phyloP scores from a whole-genome alignment of 169 alveolate genomes.

The Eimeria acervulina region DNA sequence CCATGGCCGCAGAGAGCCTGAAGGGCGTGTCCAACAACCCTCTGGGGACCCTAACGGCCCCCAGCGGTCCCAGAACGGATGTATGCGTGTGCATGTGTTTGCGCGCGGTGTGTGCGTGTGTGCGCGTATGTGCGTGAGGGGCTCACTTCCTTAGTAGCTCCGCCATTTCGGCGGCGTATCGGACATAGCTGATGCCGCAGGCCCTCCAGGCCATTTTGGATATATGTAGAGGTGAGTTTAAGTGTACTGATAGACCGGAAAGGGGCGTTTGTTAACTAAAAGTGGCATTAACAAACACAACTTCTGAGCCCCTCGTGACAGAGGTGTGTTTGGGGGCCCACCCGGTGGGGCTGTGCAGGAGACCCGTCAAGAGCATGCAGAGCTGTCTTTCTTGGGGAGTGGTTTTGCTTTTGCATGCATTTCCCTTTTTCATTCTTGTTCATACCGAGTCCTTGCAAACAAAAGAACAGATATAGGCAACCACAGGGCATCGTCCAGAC shows the following conservation, averaged over 20 bases:
- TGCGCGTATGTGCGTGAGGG: neutral
- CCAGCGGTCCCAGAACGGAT: too few species aligned
- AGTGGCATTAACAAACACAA: neutral
- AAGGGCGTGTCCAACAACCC: neutral
- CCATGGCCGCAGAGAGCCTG: neutral
- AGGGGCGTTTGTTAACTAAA: neutral
- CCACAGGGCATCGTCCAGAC: slow-evolving; percentile 17
- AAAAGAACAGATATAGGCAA: neutral
- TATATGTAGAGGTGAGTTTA: neutral
- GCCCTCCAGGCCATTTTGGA: slow-evolving; percentile 71
- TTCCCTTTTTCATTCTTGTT: neutral
- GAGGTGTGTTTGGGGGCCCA: neutral
- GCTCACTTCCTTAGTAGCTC: slow-evolving; percentile 76
- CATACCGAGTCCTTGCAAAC: neutral
- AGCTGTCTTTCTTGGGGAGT: slow-evolving; percentile 33
- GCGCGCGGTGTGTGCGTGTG: too few species aligned
- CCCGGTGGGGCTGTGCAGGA: neutral
- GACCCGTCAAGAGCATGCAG: slow-evolving; percentile 38
- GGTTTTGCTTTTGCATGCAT: neutral
- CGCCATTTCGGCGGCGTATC: slow-evolving; percentile 83
- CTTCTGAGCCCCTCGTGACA: neutral
- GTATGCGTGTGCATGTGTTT: too few species aligned
- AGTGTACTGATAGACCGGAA: neutral
- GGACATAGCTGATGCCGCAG: slow-evolving; percentile 60
- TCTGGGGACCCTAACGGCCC: too few species aligned